Percentiles rank a stretch among this genome's conserved stretches.
Conservation (phyloP, 306 rosid genomes). For the Cicer pinnatifidum region DNA sequence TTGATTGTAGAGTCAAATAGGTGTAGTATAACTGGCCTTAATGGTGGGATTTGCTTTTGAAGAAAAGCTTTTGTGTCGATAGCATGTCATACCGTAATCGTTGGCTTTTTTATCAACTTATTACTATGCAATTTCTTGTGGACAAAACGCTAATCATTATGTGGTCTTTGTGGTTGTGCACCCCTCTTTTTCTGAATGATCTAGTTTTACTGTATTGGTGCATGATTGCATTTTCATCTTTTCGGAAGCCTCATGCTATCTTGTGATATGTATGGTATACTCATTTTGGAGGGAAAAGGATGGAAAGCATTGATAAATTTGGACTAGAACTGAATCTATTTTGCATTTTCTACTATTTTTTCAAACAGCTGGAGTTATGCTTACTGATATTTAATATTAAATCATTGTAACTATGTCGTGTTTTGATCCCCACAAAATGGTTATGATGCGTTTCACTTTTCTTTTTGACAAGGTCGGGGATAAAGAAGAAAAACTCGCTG, state of each 20-base stretch:
- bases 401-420: conserved; percentile 19
- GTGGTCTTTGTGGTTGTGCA: background rate
- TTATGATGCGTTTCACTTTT: conserved; percentile 28
- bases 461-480: conserved; percentile 74
- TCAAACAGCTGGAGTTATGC: background rate
- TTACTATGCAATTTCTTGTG: too few species aligned
- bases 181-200: too few species aligned
- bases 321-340: background rate
- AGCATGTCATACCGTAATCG: background rate
- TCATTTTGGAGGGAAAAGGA: conserved; percentile 13
- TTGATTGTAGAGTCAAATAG: conserved; percentile 2
- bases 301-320: conserved; percentile 18
- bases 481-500: conserved; percentile 91
- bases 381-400: background rate
- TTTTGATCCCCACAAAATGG: conserved; percentile 13
- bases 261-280: background rate
- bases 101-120: background rate
- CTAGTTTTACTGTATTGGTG: background rate
- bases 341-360: conserved; percentile 15
- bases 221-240: background rate
- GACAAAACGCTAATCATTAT: background rate
- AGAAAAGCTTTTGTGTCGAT: background rate
- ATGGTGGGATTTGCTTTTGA: background rate
- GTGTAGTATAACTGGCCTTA: background rate
- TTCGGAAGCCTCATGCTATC: background rate